Base-by-base conservation (phyloP, 2,329 filamentous ascomycete genomes). In the Trichophyton verrucosum region DNA sequence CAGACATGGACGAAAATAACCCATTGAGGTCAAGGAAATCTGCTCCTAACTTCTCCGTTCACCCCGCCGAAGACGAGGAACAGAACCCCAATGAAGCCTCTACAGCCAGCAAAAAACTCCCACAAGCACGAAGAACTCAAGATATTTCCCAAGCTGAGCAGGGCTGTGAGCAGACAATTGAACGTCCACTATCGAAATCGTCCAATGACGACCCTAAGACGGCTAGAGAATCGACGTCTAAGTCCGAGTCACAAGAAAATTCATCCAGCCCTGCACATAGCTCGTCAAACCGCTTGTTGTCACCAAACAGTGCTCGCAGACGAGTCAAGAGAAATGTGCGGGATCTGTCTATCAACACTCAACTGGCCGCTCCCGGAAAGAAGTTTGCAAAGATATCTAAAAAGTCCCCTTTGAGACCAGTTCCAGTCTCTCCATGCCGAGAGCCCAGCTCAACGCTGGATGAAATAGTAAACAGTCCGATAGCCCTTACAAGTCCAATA, bases 381-480 rank as follows among this genome's bases (percentile, higher is more conserved):
- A 64, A 67, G 5, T 65, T 63, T 36, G 61, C 66, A n/a, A 74
- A 72, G 61, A 71, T 75, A 27, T 70, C 72, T 36, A 74, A 69
- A 2, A 72, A 72, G 1, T 66, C 61, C 20, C 63, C 66, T 20
- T 59, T 60, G 5, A 27, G 22, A 20, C 6, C 61, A 17, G 36
- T 59, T 13, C 30, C 59, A 17, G 56, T 58, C 3, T 55, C 55
- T 33, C 51, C 47, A 57, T 69, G 68, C 3, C 30, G 59, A 46
- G 67, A 66, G 40, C 68, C 69, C 55, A 33, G 33, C 20, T 68
- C 71, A 15, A 76, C 69, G 59, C 75, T 76, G 62, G 73, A 73
- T 60, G 73, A 76, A 61, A 69, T 76, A 24, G 73, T 76, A 68
- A 73, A 74, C 59, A 76, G 70, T 30, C 74, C 73, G 36, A 51